Evolutionary conservation across 2,329 filamentous ascomycete genomes (phyloP).

Genomic region (Aspergillus costaricaensis): DNA sequence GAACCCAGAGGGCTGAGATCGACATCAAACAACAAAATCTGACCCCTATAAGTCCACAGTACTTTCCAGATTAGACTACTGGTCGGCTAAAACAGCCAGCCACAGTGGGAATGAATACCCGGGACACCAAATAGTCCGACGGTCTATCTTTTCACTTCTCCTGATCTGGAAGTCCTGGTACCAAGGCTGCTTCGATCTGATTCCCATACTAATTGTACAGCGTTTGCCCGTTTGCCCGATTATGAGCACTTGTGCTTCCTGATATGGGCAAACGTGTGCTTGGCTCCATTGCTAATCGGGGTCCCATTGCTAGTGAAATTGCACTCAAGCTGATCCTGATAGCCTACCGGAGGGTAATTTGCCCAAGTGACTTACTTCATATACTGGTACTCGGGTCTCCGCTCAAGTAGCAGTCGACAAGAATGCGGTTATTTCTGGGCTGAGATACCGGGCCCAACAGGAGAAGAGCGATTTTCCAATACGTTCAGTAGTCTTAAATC

Average conservation of each 20-base stretch:
- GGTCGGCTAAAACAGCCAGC: background rate
- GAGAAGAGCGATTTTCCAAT: too few relatives aligned
- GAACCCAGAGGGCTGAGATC: background rate
- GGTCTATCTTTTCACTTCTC: background rate
- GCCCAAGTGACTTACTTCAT: background rate
- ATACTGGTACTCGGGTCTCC: background rate
- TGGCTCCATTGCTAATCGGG: background rate
- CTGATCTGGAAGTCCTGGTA: background rate
- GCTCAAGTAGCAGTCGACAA: background rate
- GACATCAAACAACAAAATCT: background rate
- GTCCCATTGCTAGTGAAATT: background rate
- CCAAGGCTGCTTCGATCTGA: background rate
- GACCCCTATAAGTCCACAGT: background rate
- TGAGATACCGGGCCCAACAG: too few relatives aligned
- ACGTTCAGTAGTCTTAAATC: too few relatives aligned
- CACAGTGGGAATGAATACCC: background rate
- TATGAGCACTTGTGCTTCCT: background rate
- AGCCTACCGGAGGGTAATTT: background rate
- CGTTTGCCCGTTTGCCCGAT: background rate
- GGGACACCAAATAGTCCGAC: background rate
- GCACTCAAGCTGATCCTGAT: background rate
- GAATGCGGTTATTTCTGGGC: background rate
- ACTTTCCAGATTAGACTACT: background rate
- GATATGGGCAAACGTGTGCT: background rate
- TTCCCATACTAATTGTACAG: background rate